Base-by-base conservation (phyloP, 306 rosid species). In the Lathyrus aphaca region DNA sequence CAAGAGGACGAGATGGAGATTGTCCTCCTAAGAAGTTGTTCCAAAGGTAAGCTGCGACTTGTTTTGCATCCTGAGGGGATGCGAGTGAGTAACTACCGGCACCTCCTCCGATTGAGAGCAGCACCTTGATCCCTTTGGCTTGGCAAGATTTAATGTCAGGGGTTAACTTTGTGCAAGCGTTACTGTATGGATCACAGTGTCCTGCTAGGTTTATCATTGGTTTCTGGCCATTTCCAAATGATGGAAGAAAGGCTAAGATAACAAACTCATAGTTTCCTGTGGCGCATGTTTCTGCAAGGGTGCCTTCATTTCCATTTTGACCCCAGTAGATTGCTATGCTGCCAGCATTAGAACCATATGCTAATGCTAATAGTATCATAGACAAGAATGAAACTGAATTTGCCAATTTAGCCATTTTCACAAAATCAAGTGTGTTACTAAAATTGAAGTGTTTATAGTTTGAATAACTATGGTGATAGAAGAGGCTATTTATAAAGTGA, bases 81-180 rank as follows among this genome's bases (percentile, higher is more conserved):
- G 62, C 23, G 17, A 85, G 71, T 1, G 16, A 46, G 74, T 85
- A 76, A 69, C 75, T 70, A 17, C 85, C 83, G 8, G 51, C 62
- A 1, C 72, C 68, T 39, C 86, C 86, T 23, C 89, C 86, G 8
- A 85, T 12, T 2, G 89, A 85, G 4, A 85, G 42, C 76, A 85
- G 25, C 5, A 84, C 84, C 40, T 79, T 69, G 8, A 85, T 66
- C 0, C 89, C 82, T 49, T 69, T 73, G 56, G 71, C 81, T 58
- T 85, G 89, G 48, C 86, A 85, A 10, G 78, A 69, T 6, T 46
- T 50, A 1, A 85, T 80, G 18, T 60, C 81, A 1, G 57, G 39
- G 66, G 79, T 72, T 12, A 73, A 6, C 3, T 48, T 12, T 1
- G 69, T 61, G 68, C 87, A 86, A 0, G 74, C 83, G 23, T 69